Evolutionary conservation across 495 filamentous ascomycete genomes (phyloP).

Genomic region (Halenospora varia): DNA sequence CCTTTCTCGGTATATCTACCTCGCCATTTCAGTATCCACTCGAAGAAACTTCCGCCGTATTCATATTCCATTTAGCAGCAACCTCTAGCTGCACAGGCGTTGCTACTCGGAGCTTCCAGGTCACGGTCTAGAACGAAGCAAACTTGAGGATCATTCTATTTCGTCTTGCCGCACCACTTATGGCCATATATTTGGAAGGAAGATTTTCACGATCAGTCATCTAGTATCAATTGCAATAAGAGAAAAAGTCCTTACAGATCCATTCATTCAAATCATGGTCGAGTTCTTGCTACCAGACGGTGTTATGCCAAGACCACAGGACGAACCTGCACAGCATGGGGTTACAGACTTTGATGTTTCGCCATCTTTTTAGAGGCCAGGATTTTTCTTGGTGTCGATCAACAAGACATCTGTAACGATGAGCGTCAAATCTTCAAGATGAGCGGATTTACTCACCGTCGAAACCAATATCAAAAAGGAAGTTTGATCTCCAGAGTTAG

Average conservation of each 20-base stretch:
- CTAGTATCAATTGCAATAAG: neutral
- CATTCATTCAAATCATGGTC: neutral
- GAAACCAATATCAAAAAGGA: slow-evolving; percentile 51
- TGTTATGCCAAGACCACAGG: neutral
- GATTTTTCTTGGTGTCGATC: neutral
- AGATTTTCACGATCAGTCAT: neutral
- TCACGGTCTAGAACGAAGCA: neutral
- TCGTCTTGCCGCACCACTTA: neutral
- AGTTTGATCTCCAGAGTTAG: slow-evolving; percentile 23
- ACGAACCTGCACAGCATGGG: neutral
- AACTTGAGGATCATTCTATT: neutral
- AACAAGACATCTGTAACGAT: neutral
- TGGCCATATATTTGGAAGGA: neutral
- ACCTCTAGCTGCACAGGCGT: neutral
- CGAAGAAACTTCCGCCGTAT: no score
- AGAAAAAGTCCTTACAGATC: neutral
- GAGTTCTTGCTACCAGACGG: neutral
- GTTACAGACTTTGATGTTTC: neutral
- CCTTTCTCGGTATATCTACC: no score
- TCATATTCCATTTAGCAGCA: neutral
- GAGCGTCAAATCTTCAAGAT: neutral
- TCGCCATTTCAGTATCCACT: no score
- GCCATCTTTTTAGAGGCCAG: neutral
- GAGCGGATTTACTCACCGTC: slow-evolving; percentile 33
- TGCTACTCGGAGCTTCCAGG: neutral